Percentiles rank a stretch among this genome's conserved stretches.
Conservation (phyloP, 352 stramenopile genomes). For the Phytopythium vexans region DNA sequence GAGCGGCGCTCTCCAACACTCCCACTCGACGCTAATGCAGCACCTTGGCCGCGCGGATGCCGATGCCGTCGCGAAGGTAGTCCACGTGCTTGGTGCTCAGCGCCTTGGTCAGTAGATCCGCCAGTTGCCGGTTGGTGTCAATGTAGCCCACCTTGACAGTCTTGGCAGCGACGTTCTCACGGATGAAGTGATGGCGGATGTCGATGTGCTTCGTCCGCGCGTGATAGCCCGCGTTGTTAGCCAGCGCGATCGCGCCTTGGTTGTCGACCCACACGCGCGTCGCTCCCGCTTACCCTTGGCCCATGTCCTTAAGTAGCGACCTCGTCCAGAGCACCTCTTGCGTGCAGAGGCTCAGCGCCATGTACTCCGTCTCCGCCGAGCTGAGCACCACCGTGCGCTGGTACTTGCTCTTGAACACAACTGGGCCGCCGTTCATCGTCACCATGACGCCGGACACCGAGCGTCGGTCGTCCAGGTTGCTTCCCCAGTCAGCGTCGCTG, state of each 20-base stretch:
- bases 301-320: constrained; percentile 7
- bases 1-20: too few relatives aligned
- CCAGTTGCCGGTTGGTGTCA: constrained; percentile 13
- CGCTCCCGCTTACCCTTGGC: constrained; percentile 1
- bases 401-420: constrained; percentile 20
- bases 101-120: constrained; percentile 20
- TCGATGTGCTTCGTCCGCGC: constrained; percentile 22
- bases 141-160: constrained; percentile 11
- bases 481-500: too few relatives aligned
- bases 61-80: background rate
- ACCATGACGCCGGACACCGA: constrained; percentile 15
- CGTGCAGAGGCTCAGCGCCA: constrained; percentile 9
- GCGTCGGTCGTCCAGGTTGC: too few relatives aligned
- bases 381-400: too few relatives aligned
- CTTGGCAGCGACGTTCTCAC: constrained; percentile 9
- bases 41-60: background rate
- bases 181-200: constrained; percentile 18
- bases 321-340: constrained; percentile 16
- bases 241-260: constrained; percentile 15
- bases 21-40: constrained; percentile 3
- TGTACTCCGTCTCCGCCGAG: constrained; percentile 17
- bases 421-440: constrained; percentile 8
- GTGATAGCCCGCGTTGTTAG: constrained; percentile 3
- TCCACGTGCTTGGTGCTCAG: constrained; percentile 3
- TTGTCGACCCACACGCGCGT: constrained; percentile 13